phyloP scores from a whole-genome alignment of 1,139 yeast species.

The Torulaspora globosa region DNA sequence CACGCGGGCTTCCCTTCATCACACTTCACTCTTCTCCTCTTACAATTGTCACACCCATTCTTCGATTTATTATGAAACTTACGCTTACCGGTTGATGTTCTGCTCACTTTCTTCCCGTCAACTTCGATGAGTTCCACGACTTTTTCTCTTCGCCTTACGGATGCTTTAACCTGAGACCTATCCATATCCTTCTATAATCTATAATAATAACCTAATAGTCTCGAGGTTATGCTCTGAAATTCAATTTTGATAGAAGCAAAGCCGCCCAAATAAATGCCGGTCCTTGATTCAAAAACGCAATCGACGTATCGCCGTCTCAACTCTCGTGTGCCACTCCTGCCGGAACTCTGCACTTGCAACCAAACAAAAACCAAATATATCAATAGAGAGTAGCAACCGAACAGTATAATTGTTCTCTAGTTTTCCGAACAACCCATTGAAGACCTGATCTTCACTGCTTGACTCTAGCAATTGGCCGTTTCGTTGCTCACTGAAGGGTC shows the following conservation, averaged over 20 bases:
- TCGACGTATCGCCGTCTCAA: background rate
- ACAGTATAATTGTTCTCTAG: background rate
- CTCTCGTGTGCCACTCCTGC: background rate
- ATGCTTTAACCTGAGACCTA: conserved; percentile 5
- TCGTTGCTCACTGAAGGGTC: conserved; percentile 2
- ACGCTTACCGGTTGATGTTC: conserved; percentile 48
- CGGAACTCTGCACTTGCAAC: background rate
- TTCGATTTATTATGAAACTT: conserved; percentile 84
- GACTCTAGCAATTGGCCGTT: background rate
- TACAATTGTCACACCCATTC: conserved; percentile 85
- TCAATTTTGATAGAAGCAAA: background rate
- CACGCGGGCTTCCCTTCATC: conserved; percentile 83
- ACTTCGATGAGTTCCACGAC: conserved; percentile 35
- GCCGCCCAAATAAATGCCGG: background rate
- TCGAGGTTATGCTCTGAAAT: background rate
- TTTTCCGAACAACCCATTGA: background rate
- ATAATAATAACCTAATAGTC: background rate
- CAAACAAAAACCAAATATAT: background rate
- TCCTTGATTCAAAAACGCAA: background rate
- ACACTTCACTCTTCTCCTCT: conserved; percentile 83
- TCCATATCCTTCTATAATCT: conserved; percentile 1
- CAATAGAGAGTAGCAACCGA: background rate
- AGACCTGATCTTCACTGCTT: background rate
- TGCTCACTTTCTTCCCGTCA: conserved; percentile 40
- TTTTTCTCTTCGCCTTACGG: conserved; percentile 23